Conservation (phyloP, 1,139 yeast species). For the Lodderomyces elongisporus region DNA sequence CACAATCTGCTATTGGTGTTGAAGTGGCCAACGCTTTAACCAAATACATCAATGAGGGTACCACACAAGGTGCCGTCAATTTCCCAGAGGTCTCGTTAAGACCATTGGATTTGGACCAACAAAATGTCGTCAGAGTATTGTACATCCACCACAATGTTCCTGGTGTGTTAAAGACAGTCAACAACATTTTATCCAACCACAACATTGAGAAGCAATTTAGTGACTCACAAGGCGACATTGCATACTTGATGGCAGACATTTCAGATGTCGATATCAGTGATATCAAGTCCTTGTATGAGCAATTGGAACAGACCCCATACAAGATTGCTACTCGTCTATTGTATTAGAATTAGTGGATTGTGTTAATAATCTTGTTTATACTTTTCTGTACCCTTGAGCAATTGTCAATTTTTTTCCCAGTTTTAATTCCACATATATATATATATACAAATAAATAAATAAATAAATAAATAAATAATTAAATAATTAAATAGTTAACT, state of each 20-base stretch:
- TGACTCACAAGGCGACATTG: conserved; percentile 93
- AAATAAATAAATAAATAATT: conserved; percentile 1
- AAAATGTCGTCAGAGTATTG: conserved; percentile 84
- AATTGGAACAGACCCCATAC: conserved; percentile 85
- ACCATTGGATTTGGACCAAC: conserved; percentile 83
- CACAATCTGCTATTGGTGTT: conserved; percentile 95
- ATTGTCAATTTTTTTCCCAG: no score
- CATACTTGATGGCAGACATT: conserved; percentile 97
- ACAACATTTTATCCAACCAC: conserved; percentile 90
- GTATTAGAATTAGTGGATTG: conserved; percentile 44
- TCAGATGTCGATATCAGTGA: conserved; percentile 79
- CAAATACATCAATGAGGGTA: conserved; percentile 94
- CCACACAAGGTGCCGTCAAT: conserved; percentile 93
- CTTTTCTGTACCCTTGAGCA: no score
- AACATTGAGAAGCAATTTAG: conserved; percentile 97
- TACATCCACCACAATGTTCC: conserved; percentile 98
- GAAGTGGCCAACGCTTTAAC: conserved; percentile 86
- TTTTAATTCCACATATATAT: no score
- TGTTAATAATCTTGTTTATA: conserved; percentile 1
- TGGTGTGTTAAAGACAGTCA: conserved; percentile 96
- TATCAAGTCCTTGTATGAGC: conserved; percentile 78
- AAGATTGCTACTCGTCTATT: conserved; percentile 87
- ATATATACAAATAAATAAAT: no score
- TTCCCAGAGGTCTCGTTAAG: conserved; percentile 98
- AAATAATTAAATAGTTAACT: no score